Percentiles rank a stretch among this genome's conserved stretches.
These are phyloP conservation scores for Stylosanthes scabra DNA, from an alignment of 331 rosid genomes.

Conservation along the genomic window DNA sequence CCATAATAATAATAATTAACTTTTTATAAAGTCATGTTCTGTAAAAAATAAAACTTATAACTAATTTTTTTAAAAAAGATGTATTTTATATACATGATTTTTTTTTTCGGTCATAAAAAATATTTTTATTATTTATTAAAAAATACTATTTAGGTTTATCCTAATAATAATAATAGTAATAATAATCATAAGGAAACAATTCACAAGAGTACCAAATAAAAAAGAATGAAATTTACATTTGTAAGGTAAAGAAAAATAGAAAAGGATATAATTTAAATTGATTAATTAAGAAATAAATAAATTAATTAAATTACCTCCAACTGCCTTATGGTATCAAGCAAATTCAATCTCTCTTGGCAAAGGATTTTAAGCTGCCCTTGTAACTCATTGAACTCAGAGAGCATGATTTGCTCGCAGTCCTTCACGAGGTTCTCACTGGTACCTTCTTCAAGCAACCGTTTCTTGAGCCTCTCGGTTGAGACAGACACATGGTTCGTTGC, in stretches of 20 bases:
- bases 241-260: neutral
- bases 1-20: neutral
- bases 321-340: conserved; percentile 88
- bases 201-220: too few relatives aligned
- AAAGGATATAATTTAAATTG: neutral
- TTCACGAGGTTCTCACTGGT: conserved; percentile 64
- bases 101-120: too few relatives aligned
- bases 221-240: too few relatives aligned
- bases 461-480: conserved; percentile 76
- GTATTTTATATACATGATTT: too few relatives aligned
- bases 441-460: conserved; percentile 81
- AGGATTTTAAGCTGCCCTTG: conserved; percentile 69
- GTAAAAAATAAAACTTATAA: too few relatives aligned
- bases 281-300: conserved; percentile 7
- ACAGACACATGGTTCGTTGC: conserved; percentile 64
- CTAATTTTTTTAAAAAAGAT: too few relatives aligned
- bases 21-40: too few relatives aligned
- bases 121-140: too few relatives aligned
- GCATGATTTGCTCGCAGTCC: conserved; percentile 94
- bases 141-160: too few relatives aligned
- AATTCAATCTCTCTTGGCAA: conserved; percentile 69
- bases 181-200: too few relatives aligned
- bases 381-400: conserved; percentile 73
- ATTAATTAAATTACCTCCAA: conserved; percentile 67
- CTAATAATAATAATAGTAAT: too few relatives aligned